Base-by-base conservation (phyloP, 257 asterid species). In the Solanum pimpinellifolium region DNA sequence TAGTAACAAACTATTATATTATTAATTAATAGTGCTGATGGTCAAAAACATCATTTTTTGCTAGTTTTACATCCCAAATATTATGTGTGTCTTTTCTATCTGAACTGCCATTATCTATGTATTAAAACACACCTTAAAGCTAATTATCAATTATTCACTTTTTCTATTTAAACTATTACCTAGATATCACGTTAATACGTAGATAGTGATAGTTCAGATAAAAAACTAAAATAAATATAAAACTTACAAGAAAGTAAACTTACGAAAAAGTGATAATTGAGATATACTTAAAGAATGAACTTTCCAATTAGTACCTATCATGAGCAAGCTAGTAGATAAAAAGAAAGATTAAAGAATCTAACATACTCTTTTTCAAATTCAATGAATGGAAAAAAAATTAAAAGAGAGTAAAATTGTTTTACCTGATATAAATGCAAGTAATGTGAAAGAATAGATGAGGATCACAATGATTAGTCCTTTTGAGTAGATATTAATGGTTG, bases 401-500 rank as follows among this genome's bases (percentile, higher is more conserved):
- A 80, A 12, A 23, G 33, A 25, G 84, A 44, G 84, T 46, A 68
- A 70, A n/a, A 47, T 47, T 47, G 33, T 80, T 44, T 87, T 90
- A 93, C 96, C 96, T 91, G 94, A 91, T 65, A 86, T 83, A 82
- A 91, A 90, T 44, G 90, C 89, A 44, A 88, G 80, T 52, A 92
- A 83, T 84, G 91, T 82, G 90, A 90, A 92, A 44, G 91, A 90
- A 42, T 86, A 88, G 72, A 89, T 88, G 86, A 92, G 82, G 89
- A 92, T 85, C 12, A 91, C 83, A 74, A 87, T 69, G 88, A 87
- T 90, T 85, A 90, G 90, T 47, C 66, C 11, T 27, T 80, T 80
- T 80, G 84, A 47, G 68, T 80, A 47, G 42, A 80, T 80, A 80
- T 80, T 46, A 47, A 27, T 80, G 84, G 42, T 27, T 80, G 65